Conservation (phyloP, 1,284 basidiomycete genomes). For the Apiotrichum sp. region DNA sequence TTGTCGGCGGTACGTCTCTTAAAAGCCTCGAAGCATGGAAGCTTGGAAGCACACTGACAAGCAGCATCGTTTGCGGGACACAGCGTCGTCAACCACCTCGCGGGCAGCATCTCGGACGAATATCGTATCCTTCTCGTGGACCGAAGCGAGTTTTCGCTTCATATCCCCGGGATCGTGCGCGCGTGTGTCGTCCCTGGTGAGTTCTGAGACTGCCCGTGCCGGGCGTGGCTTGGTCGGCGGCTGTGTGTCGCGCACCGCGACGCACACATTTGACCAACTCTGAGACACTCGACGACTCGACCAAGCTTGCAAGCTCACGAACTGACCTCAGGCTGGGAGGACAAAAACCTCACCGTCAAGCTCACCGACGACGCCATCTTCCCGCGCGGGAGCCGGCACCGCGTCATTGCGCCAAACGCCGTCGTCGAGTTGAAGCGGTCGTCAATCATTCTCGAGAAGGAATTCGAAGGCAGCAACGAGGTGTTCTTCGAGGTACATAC, state of each 20-base stretch:
- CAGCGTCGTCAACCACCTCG: slow-evolving; percentile 34
- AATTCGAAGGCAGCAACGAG: slow-evolving; percentile 41
- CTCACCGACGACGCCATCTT: slow-evolving; percentile 39
- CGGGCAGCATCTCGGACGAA: slow-evolving; percentile 34
- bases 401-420: slow-evolving; percentile 34
- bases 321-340: slow-evolving; percentile 40
- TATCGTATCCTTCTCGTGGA: slow-evolving; percentile 49
- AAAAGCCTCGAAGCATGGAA: background rate
- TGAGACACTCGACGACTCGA: too few species aligned
- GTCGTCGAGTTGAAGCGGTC: slow-evolving; percentile 39
- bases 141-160: slow-evolving; percentile 40
- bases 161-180: slow-evolving; percentile 42
- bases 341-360: slow-evolving; percentile 29
- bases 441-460: slow-evolving; percentile 38
- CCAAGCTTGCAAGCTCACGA: too few species aligned
- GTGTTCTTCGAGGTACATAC: slow-evolving; percentile 44
- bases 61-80: slow-evolving; percentile 40
- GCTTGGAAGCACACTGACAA: background rate
- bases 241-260: too few species aligned
- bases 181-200: slow-evolving; percentile 46
- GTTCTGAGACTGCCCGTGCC: slow-evolving; percentile 4
- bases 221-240: background rate
- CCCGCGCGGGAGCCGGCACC: slow-evolving; percentile 27
- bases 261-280: too few species aligned
- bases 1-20: slow-evolving; percentile 31